phyloP scores from a whole-genome alignment of 2,329 filamentous ascomycete genomes.

The Paecilomyces fulvus region DNA sequence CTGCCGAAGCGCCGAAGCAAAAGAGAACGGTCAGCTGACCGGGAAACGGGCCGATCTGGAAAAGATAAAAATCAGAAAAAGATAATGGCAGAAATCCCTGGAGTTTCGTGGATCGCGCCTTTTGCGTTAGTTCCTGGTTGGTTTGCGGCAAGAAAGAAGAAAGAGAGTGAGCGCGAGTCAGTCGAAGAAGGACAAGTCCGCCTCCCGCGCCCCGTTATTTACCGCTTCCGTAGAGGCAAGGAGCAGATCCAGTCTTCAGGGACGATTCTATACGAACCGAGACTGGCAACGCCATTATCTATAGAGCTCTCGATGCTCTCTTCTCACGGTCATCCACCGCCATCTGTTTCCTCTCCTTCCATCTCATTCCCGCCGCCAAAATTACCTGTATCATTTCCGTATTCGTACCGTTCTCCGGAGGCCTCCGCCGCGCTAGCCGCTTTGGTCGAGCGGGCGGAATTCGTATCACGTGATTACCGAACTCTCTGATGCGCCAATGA shows the following conservation, averaged over 20 bases:
- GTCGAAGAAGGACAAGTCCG: not conserved
- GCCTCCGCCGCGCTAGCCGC: slow-evolving; percentile 1
- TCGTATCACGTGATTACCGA: slow-evolving; percentile 6
- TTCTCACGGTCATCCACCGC: not conserved
- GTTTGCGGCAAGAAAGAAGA: not conserved
- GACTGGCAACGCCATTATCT: not conserved
- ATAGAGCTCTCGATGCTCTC: no score
- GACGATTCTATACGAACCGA: not conserved
- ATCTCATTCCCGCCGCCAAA: not conserved
- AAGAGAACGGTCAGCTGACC: not conserved
- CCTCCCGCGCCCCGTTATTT: not conserved
- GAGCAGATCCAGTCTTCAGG: not conserved
- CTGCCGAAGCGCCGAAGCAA: not conserved
- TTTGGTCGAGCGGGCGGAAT: not conserved
- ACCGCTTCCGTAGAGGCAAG: not conserved
- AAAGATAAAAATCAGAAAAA: not conserved
- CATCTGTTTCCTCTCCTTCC: not conserved
- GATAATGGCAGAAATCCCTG: not conserved
- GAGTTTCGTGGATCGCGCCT: not conserved
- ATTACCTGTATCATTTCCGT: not conserved
- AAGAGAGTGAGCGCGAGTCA: not conserved
- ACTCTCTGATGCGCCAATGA: not conserved
- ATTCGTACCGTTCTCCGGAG: slow-evolving; percentile 5
- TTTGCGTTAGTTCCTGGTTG: not conserved
- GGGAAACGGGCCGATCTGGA: not conserved